Base-by-base conservation (phyloP, 1,139 yeast species). In the Scheffersomyces illinoinensis region DNA sequence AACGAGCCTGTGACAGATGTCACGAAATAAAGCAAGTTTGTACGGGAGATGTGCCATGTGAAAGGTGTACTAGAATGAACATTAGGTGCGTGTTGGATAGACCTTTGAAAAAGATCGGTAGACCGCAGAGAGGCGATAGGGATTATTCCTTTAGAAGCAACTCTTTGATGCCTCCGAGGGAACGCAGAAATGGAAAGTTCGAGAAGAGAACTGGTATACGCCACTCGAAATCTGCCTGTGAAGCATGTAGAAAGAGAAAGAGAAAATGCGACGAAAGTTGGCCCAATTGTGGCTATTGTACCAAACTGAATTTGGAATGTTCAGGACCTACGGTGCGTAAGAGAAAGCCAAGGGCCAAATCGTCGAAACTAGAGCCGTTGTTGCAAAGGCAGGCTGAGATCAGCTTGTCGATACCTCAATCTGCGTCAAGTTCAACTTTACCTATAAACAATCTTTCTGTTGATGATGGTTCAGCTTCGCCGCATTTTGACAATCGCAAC, bases 1-100 rank as follows among this genome's bases (percentile, higher is more conserved):
- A 57, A 26, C 48, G 54, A 46, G 56, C 59, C 23, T 68, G 71
- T 57, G 71, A 68, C 51, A 53, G 68, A 52, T 68, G 71, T 54
- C 60, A 67, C 53, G 57, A 57, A 53, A 59, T 64, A 19, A 68
- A 68, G 54, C 64, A 65, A 50, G 58, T 55, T 23, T 68, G 71
- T 56, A 53, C 51, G 10, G 66, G 64, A 4, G 54, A 52, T 3
- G 26, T 19, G 1, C 66, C 65, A 4, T 68, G 71, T 54, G 53
- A 55, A 2, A 21, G 59, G 4, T 68, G 71, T 57, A 17, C 5
- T 7, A 57, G 54, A 39, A 23, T 53, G 26, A 51, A 24, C 17
- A 21, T 46, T 4, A 24, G 5, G 4, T 68, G 71, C 52, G 58
- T 63, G 8, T 62, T 54, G 53, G 52, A 57, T 8, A 50, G 71